Evolutionary conservation across 768 basidiomycete species (phyloP), one percentile per base, ranked within the genome.

Genomic region (Lepiota brunneoincarnata): DNA sequence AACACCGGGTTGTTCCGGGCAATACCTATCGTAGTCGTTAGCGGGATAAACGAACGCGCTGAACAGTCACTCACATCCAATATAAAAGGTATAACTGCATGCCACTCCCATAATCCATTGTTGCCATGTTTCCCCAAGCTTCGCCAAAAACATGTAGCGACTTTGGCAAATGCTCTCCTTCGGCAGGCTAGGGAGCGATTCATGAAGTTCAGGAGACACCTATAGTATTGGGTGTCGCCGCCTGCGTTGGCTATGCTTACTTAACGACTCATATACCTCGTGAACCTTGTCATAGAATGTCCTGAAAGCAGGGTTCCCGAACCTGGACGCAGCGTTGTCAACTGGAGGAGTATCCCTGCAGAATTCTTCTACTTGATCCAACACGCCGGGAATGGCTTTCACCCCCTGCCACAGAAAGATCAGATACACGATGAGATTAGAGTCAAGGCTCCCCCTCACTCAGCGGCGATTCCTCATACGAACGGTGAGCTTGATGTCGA

Each of bases 51-150:
- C 38, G 43, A 20, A 57, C 14, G 26, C 1, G 45, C 31, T 20
- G 46, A 14, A n/a, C 14, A 11, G 31, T 2, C 58, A 75, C 92
- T 59, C 66, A 97, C 95, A 98, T 65, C 94, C 94, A 98, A 63
- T 94, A 98, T 2, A 98, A 55, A 63, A 98, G 98, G 69, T 98
- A 96, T 40, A 98, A 78, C 66, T 99, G 96, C 96, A 98, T 98
- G 11, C 96, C 97, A 62, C 94, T 97, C n/a, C 96, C 96, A 69
- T 99, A 99, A 70, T 99, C 97, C 50, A 99, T 93, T 7, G 96
- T 77, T 45, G 87, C 82, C 23, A 88, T 75, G 67, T 91, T 97
- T 0, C 96, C 97, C 95, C 95, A 98, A 14, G 86, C 72, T 64
- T 95, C 91, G 34, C 75, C 71, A 63, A 98, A 89, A 67, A n/a